Conservation (phyloP, 371 early-diverging fungal genomes). For the Coemansia sp. region DNA sequence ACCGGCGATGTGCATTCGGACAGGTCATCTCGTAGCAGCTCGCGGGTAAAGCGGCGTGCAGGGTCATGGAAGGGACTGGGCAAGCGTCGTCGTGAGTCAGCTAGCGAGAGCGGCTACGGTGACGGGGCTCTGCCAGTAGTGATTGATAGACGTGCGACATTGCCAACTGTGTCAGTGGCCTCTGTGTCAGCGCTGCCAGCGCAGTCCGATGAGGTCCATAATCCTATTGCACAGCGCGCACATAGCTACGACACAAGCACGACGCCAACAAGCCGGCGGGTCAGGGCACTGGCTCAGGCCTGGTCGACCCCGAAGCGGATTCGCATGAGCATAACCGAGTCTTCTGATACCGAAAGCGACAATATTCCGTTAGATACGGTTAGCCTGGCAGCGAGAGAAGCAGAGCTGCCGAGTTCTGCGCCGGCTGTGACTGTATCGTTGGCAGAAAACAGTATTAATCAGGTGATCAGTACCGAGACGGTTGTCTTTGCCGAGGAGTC, state of each 20-base stretch:
- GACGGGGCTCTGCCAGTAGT: constrained; percentile 22
- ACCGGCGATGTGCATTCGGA: neutral
- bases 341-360: constrained; percentile 10
- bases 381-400: neutral
- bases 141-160: neutral
- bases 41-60: neutral
- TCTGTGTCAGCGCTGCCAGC: neutral
- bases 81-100: constrained; percentile 39
- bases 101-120: constrained; percentile 17
- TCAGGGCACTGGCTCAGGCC: neutral
- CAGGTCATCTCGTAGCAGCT: neutral
- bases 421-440: neutral
- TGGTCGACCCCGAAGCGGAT: constrained; percentile 35
- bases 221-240: neutral
- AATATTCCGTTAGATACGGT: neutral
- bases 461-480: neutral
- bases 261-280: neutral
- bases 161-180: neutral
- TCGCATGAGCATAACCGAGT: constrained; percentile 24
- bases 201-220: neutral
- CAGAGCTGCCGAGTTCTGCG: neutral
- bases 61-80: constrained; percentile 18
- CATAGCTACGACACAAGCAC: neutral
- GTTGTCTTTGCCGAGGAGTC: constrained; percentile 5
- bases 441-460: neutral